Conservation (phyloP, 2,329 filamentous ascomycete genomes). For the Calonectria pseudoreteaudii region DNA sequence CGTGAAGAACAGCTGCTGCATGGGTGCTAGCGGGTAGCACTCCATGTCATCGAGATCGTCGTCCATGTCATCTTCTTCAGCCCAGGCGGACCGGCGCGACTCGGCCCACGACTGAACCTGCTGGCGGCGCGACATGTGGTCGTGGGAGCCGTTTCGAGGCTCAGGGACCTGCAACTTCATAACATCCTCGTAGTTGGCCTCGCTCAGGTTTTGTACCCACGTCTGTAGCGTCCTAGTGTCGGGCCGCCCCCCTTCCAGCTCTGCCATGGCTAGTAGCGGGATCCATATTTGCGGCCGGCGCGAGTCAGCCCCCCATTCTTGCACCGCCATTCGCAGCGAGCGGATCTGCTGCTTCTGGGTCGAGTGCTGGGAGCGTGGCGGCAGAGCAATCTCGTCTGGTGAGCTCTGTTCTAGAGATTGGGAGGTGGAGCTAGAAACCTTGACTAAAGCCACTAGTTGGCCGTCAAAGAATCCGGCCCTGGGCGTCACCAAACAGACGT, state of each 20-base stretch:
- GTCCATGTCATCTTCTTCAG: conserved; percentile 40
- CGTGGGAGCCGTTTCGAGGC: conserved; percentile 42
- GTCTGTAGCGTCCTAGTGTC: conserved; percentile 61
- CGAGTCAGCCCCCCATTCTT: conserved; percentile 47
- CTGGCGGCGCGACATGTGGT: conserved; percentile 6
- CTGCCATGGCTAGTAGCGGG: conserved; percentile 58
- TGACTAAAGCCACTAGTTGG: conserved; percentile 61
- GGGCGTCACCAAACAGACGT: conserved; percentile 58
- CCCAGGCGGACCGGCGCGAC: conserved; percentile 39
- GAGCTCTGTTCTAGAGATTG: conserved; percentile 46
- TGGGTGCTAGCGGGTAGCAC: conserved; percentile 62
- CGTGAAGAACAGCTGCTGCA: conserved; percentile 66
- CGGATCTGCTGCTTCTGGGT: conserved; percentile 56
- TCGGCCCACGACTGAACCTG: conserved; percentile 30
- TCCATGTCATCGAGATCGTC: conserved; percentile 41
- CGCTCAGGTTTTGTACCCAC: conserved; percentile 66
- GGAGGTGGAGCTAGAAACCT: conserved; percentile 43
- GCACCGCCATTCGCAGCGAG: conserved; percentile 54
- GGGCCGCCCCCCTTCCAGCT: conserved; percentile 52
- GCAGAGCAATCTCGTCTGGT: conserved; percentile 20
- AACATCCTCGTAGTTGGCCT: conserved; percentile 58
- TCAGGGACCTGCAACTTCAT: conserved; percentile 57
- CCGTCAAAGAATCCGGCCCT: conserved; percentile 64
- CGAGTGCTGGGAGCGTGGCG: conserved; percentile 50
- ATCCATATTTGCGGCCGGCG: conserved; percentile 61